Evolutionary conservation across 352 stramenopile species (phyloP), one percentile per base, ranked within the genome.

Genomic region (Saprolegnia parasitica): DNA sequence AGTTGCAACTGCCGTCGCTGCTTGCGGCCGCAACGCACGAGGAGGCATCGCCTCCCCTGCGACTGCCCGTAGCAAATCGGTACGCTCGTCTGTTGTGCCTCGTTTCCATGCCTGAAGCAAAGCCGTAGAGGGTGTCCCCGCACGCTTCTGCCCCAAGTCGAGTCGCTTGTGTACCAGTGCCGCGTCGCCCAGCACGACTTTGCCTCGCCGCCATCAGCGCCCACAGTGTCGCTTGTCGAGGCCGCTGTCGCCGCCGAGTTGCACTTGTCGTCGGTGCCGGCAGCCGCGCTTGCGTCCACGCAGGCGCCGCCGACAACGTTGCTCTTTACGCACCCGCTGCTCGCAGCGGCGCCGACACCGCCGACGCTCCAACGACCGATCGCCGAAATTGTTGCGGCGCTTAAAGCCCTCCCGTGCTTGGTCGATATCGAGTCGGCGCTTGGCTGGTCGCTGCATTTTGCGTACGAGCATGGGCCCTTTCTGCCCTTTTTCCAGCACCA

Each of bases 81-180:
- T 62, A n/a, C 35, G 42, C 56, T 2, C 29, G 29, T 35, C 21
- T 0, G 40, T 15, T 6, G 9, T 40, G n/a, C 42, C n/a, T 46
- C 40, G 8, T 61, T 5, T 35, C 35, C 20, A 62, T 13, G 37
- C 5, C 29, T 24, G 56, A 62, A 2, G 8, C 42, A 4, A n/a
- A 4, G 11, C 3, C 8, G 8, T 49, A 49, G 42, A 1, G 42
- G 13, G 42, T 49, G 42, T 3, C 42, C 42, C 1, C 18, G 13
- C 13, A n/a, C 18, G 3, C 0, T 65, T 52, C 21, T 49, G 24
- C 56, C 32, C 4, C 56, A 65, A 29, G 20, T 68, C 8, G 18
- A 68, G n/a, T 39, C 62, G 15, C 42, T 68, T 5, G 29, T 56
- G 46, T 68, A 68, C 35, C 62, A 68, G 32, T 68, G 62, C 21